Conservation (phyloP, 2,329 filamentous ascomycete genomes). For the Sclerotinia trifoliorum region DNA sequence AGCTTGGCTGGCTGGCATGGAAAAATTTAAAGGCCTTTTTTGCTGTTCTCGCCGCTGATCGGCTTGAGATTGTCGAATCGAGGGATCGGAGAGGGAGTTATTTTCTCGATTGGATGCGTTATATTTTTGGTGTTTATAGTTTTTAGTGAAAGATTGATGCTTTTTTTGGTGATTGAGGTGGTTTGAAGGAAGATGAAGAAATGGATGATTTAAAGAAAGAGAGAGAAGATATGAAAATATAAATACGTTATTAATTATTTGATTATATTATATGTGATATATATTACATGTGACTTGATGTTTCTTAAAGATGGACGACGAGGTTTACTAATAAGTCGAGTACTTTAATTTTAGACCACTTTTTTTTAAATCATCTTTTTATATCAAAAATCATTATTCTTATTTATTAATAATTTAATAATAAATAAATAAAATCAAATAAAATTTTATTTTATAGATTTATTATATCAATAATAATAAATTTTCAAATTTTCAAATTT, state of each 20-base stretch:
- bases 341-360: no score
- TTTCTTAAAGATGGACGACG: no score
- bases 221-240: neutral
- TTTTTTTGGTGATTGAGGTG: neutral
- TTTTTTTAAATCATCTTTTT: no score
- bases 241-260: neutral
- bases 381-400: no score
- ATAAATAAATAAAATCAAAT: no score
- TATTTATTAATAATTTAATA: no score
- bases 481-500: no score
- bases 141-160: neutral
- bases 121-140: conserved; percentile 8
- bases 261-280: no score
- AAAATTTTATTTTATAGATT: no score
- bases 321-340: no score
- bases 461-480: no score
- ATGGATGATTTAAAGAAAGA: no score
- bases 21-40: neutral
- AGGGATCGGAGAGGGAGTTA: conserved; percentile 1
- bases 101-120: neutral
- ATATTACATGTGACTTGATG: neutral
- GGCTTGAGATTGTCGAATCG: conserved; percentile 19
- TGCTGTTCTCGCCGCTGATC: conserved; percentile 22
- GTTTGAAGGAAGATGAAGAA: neutral
- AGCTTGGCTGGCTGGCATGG: neutral